Conservation (phyloP, 164 flowering plant species). For the Vitis riparia region DNA sequence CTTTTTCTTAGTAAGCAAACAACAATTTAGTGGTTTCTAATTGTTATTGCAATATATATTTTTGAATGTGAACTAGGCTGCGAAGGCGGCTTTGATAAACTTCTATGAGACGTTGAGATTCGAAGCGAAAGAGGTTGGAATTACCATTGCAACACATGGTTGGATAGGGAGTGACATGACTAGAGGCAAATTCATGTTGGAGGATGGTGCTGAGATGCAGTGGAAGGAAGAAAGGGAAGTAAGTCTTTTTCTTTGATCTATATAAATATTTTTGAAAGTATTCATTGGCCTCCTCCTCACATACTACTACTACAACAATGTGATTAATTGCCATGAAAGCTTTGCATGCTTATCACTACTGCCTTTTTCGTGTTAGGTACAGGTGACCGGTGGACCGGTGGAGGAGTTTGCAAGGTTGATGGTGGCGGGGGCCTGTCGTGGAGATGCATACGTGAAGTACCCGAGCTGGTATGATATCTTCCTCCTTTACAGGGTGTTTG, state of each 20-base stretch:
- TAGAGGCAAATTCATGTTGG: slow-evolving; percentile 73
- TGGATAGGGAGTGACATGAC: slow-evolving; percentile 87
- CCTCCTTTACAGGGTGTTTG: slow-evolving; percentile 68
- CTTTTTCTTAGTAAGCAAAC: background rate
- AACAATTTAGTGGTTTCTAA: background rate
- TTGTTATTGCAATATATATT: background rate
- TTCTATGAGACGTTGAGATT: slow-evolving; percentile 83
- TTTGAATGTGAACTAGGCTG: slow-evolving; percentile 48
- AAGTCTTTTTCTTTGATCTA: slow-evolving; percentile 7
- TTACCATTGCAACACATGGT: slow-evolving; percentile 91
- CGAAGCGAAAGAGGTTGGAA: slow-evolving; percentile 75
- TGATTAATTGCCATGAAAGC: no score
- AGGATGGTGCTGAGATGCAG: slow-evolving; percentile 88
- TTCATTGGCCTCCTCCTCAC: no score
- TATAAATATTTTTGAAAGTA: no score
- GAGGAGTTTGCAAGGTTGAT: slow-evolving; percentile 72
- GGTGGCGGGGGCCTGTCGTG: slow-evolving; percentile 77
- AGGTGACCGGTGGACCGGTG: slow-evolving; percentile 49
- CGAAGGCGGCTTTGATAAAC: slow-evolving; percentile 84
- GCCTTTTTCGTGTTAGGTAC: slow-evolving; percentile 37
- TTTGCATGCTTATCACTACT: no score
- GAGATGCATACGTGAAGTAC: slow-evolving; percentile 72
- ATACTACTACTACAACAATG: no score
- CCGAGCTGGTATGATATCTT: slow-evolving; percentile 88
- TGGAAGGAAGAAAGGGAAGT: slow-evolving; percentile 96